Evolutionary conservation across 768 basidiomycete genomes (phyloP).

Genomic region (Phylloporus scabripes): DNA sequence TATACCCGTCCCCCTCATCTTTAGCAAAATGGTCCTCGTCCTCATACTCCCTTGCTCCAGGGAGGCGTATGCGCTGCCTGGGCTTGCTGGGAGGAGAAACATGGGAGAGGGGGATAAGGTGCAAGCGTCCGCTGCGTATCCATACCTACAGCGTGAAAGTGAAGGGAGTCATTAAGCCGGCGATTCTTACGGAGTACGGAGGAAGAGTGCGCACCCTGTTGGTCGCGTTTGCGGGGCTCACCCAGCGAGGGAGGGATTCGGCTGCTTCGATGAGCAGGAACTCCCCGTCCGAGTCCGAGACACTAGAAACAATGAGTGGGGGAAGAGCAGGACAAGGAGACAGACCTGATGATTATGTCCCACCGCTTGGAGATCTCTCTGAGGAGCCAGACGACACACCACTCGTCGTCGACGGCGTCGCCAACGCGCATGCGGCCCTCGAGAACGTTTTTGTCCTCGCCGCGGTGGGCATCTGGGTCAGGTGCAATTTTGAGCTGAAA

Average conservation of each 20-base stretch:
- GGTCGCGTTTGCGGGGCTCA: slow-evolving; percentile 83
- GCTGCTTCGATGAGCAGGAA: slow-evolving; percentile 97
- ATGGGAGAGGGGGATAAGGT: slow-evolving; percentile 79
- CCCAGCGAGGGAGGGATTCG: slow-evolving; percentile 82
- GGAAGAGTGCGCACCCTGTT: slow-evolving; percentile 71
- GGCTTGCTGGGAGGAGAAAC: slow-evolving; percentile 61
- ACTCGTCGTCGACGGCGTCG: slow-evolving; percentile 97
- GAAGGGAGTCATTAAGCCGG: slow-evolving; percentile 26
- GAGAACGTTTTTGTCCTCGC: slow-evolving; percentile 46
- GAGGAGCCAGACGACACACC: slow-evolving; percentile 90
- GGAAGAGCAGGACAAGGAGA: neutral
- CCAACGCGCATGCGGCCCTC: slow-evolving; percentile 89
- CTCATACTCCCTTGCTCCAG: slow-evolving; percentile 41
- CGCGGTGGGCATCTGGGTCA: slow-evolving; percentile 35
- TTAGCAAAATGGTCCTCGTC: slow-evolving; percentile 41
- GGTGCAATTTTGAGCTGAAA: slow-evolving; percentile 69
- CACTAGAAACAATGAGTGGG: slow-evolving; percentile 20
- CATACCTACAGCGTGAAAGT: slow-evolving; percentile 64
- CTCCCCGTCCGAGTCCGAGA: slow-evolving; percentile 90
- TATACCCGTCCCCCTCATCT: slow-evolving; percentile 45
- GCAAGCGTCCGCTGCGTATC: slow-evolving; percentile 78
- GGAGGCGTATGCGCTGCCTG: slow-evolving; percentile 41
- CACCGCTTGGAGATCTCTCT: slow-evolving; percentile 69
- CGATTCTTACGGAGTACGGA: slow-evolving; percentile 28
- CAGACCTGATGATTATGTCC: slow-evolving; percentile 77